Percentiles rank a stretch among this genome's conserved stretches.
Evolutionary conservation across 352 stramenopile genomes (phyloP).

Genomic region (Phytophthora pisi): DNA sequence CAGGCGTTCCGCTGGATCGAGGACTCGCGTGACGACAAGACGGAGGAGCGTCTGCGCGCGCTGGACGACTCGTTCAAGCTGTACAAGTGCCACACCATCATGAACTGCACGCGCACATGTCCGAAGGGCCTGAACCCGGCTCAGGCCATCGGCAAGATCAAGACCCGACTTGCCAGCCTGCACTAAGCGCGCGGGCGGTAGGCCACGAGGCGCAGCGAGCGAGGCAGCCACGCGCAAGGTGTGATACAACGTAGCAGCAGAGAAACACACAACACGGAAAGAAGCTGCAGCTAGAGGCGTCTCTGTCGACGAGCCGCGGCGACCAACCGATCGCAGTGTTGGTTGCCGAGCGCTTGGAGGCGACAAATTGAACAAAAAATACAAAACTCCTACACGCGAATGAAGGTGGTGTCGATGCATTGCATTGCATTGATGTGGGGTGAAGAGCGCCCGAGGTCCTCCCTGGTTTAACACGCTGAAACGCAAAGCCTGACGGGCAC

Average conservation of each 20-base stretch:
- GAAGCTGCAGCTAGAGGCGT: slow-evolving; percentile 30
- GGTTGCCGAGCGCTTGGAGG: slow-evolving; percentile 8
- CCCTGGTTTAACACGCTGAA: slow-evolving; percentile 23
- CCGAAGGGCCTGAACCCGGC: slow-evolving; percentile 99
- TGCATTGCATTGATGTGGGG: background rate
- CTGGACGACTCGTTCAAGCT: slow-evolving; percentile 99
- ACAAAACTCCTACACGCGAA: slow-evolving; percentile 28
- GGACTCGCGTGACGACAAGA: slow-evolving; percentile 98
- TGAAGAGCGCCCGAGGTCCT: background rate
- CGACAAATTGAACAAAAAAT: slow-evolving; percentile 34
- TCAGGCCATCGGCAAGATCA: slow-evolving; percentile 98
- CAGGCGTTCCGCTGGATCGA: slow-evolving; percentile 99
- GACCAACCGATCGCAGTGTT: slow-evolving; percentile 35
- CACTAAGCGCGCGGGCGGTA: slow-evolving; percentile 50
- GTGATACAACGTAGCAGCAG: slow-evolving; percentile 27
- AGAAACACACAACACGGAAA: slow-evolving; percentile 26
- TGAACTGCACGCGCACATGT: slow-evolving; percentile 99
- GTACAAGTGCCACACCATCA: slow-evolving; percentile 99
- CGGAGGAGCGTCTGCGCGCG: slow-evolving; percentile 93
- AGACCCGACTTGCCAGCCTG: slow-evolving; percentile 92
- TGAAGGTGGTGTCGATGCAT: slow-evolving; percentile 5
- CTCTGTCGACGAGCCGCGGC: slow-evolving; percentile 14
- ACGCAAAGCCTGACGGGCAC: slow-evolving; percentile 15
- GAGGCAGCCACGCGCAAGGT: slow-evolving; percentile 6
- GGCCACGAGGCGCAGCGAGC: slow-evolving; percentile 1